Evolutionary conservation across 305 asterid genomes (phyloP).

Genomic region (Fraxinus sp.): DNA sequence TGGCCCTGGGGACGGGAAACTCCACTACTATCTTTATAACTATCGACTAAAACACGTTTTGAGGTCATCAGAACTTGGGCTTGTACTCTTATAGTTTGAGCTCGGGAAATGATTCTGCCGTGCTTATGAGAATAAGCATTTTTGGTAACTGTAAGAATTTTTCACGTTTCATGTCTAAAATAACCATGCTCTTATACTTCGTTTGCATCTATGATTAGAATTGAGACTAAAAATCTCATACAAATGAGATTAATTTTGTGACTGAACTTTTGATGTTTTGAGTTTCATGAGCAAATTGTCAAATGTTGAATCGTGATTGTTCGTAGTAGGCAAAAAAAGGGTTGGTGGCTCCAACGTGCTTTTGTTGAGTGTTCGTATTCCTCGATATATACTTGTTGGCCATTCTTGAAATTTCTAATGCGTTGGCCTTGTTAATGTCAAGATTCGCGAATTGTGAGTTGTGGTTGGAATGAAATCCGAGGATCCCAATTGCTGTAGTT

Average conservation of each 20-base stretch:
- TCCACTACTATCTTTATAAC: slow-evolving; percentile 50
- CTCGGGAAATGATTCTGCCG: not conserved
- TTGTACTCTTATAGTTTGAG: slow-evolving; percentile 39
- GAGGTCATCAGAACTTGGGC: slow-evolving; percentile 44
- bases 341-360: not conserved
- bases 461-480: not conserved
- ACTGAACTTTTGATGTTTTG: not conserved
- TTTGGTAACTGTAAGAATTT: not conserved
- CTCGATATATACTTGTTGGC: not conserved
- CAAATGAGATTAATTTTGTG: not conserved
- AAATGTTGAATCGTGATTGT: not conserved
- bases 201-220: not conserved
- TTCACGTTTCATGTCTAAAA: not conserved
- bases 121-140: not conserved
- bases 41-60: slow-evolving; percentile 36
- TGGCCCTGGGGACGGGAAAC: slow-evolving; percentile 48
- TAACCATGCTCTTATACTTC: not conserved
- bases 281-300: not conserved
- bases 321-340: not conserved
- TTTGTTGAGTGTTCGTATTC: not conserved
- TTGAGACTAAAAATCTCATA: not conserved
- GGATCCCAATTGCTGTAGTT: not conserved
- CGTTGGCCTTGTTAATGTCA: not conserved
- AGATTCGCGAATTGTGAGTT: not conserved
- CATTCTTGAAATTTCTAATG: not conserved